Percentiles rank a stretch among this genome's conserved stretches.
Evolutionary conservation across 2,329 filamentous ascomycete genomes (phyloP).

Genomic region (Ciborinia camelliae): DNA sequence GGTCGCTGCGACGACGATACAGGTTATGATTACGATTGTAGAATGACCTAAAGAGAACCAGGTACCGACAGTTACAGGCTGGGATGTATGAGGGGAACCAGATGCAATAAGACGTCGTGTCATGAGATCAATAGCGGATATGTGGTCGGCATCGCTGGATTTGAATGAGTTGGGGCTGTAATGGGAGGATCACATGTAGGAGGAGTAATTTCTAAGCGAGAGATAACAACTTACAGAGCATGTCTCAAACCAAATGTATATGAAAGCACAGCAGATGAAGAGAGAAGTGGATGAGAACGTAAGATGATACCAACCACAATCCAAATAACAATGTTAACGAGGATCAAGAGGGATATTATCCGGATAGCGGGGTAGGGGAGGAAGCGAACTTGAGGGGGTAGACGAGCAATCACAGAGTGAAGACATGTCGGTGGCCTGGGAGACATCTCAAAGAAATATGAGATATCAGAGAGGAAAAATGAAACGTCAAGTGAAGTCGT

Average conservation of each 20-base stretch:
- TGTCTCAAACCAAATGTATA: constrained; percentile 89
- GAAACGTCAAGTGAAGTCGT: neutral
- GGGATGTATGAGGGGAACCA: constrained; percentile 45
- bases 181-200: neutral
- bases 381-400: constrained; percentile 19
- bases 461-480: neutral
- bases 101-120: constrained; percentile 83
- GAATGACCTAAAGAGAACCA: constrained; percentile 94
- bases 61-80: constrained; percentile 86
- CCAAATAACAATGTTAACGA: constrained; percentile 56
- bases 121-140: constrained; percentile 86
- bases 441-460: constrained; percentile 6
- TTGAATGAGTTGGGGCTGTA: neutral
- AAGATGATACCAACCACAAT: constrained; percentile 51
- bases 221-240: constrained; percentile 53
- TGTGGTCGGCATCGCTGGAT: constrained; percentile 78
- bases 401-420: constrained; percentile 11
- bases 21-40: constrained; percentile 88
- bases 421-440: constrained; percentile 17
- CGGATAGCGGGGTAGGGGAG: constrained; percentile 30
- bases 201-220: neutral
- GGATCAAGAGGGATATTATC: constrained; percentile 52
- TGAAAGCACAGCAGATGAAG: constrained; percentile 76
- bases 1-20: constrained; percentile 86
- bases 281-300: constrained; percentile 55